These are phyloP conservation scores for Salvia splendens DNA, from an alignment of 257 asterid genomes.

Conservation along the genomic window DNA sequence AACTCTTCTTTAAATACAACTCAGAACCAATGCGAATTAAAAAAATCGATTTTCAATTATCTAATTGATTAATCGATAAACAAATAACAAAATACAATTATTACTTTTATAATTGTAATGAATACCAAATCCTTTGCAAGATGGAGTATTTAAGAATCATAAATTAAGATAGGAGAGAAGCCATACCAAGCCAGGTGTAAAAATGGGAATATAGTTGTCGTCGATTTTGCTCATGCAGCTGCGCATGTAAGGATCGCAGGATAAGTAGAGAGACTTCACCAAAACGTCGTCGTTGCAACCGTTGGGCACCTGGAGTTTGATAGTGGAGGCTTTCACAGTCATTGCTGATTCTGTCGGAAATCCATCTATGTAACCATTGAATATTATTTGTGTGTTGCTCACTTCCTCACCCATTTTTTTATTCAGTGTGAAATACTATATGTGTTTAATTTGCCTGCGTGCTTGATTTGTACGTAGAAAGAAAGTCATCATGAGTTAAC, in stretches of 20 bases:
- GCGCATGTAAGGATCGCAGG: slow-evolving; percentile 41
- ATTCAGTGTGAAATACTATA: too few relatives aligned
- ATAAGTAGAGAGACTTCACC: slow-evolving; percentile 36
- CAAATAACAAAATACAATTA: too few relatives aligned
- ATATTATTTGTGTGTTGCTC: slow-evolving; percentile 36
- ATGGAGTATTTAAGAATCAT: too few relatives aligned
- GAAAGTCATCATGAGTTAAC: too few relatives aligned
- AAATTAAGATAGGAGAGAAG: neutral
- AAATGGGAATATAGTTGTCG: slow-evolving; percentile 24
- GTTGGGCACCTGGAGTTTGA: slow-evolving; percentile 30
- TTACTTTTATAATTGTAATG: too few relatives aligned
- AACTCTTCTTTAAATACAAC: too few relatives aligned
- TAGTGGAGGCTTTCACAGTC: slow-evolving; percentile 8
- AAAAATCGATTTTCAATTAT: too few relatives aligned
- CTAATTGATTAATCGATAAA: too few relatives aligned
- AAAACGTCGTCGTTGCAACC: slow-evolving; percentile 28
- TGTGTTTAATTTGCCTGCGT: neutral
- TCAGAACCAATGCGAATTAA: too few relatives aligned
- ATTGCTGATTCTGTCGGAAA: slow-evolving; percentile 36
- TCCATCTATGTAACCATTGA: slow-evolving; percentile 31
- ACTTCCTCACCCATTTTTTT: slow-evolving; percentile 33
- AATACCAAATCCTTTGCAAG: too few relatives aligned
- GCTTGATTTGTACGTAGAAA: neutral
- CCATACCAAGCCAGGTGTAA: slow-evolving; percentile 33
- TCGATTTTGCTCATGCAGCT: slow-evolving; percentile 32